Conservation (phyloP, 768 basidiomycete genomes). For the Flagelloscypha sp. region DNA sequence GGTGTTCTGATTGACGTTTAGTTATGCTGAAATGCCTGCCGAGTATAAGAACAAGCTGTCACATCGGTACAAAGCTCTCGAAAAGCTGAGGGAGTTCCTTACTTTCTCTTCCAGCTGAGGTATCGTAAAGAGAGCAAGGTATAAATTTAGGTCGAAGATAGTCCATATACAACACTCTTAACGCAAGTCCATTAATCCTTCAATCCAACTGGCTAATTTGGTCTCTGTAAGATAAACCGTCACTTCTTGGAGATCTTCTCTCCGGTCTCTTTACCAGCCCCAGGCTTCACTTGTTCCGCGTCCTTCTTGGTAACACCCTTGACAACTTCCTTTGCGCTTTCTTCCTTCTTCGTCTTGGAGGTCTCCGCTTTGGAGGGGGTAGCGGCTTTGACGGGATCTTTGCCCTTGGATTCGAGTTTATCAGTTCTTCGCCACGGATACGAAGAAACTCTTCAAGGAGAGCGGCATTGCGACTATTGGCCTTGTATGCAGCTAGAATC, state of each 20-base stretch:
- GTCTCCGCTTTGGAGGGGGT: too few species aligned
- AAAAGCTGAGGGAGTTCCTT: conserved; percentile 49
- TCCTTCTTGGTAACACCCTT: conserved; percentile 24
- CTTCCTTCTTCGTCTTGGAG: conserved; percentile 11
- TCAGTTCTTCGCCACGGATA: conserved; percentile 65
- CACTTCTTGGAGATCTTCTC: too few species aligned
- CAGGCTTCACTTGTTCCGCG: conserved; percentile 42
- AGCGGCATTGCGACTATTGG: conserved; percentile 83
- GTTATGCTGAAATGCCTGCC: conserved; percentile 70
- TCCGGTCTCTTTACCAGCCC: conserved; percentile 36
- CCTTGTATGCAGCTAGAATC: conserved; percentile 68
- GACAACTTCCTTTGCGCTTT: conserved; percentile 9
- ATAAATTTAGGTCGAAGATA: too few species aligned
- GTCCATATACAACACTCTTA: too few species aligned
- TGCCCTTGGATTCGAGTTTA: conserved; percentile 38
- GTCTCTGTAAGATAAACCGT: too few species aligned
- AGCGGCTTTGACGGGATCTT: too few species aligned
- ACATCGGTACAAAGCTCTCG: conserved; percentile 68
- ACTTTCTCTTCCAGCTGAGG: too few species aligned
- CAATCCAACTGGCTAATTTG: too few species aligned
- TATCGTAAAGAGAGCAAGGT: too few species aligned
- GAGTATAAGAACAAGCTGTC: conserved; percentile 66
- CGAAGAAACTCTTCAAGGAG: conserved; percentile 80
- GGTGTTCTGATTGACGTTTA: conserved; percentile 13
- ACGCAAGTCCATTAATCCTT: too few species aligned